Conservation (phyloP, 345 rosid species). For the Tarenaya hassleriana region DNA sequence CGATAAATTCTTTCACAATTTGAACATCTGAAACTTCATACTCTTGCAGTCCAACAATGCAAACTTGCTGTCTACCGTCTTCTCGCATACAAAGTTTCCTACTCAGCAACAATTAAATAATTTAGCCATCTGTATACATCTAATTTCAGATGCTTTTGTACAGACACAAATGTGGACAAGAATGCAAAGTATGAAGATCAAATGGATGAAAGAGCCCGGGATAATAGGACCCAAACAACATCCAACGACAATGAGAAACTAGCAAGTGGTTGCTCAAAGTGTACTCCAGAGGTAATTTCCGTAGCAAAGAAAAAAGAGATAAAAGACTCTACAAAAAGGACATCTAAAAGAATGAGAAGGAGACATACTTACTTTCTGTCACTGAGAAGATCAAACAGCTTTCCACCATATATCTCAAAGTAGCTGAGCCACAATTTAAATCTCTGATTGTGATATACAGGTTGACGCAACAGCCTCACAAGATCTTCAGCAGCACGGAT, state of each 20-base stretch:
- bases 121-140: constrained; percentile 9
- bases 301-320: neutral
- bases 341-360: constrained; percentile 13
- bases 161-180: neutral
- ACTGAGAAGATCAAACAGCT: constrained; percentile 81
- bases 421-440: constrained; percentile 94
- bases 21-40: constrained; percentile 93
- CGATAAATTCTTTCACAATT: constrained; percentile 88
- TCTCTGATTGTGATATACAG: constrained; percentile 70
- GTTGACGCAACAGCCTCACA: constrained; percentile 79
- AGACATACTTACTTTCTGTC: constrained; percentile 71
- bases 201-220: neutral
- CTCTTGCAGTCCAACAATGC: constrained; percentile 98
- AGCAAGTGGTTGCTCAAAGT: neutral
- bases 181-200: constrained; percentile 6
- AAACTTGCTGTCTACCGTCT: constrained; percentile 97
- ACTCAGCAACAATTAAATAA: constrained; percentile 16
- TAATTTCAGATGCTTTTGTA: neutral
- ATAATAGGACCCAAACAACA: neutral
- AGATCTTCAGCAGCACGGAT: constrained; percentile 80
- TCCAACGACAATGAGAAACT: constrained; percentile 3
- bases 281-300: constrained; percentile 1
- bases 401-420: constrained; percentile 98
- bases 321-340: neutral
- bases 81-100: constrained; percentile 99